phyloP scores from a whole-genome alignment of 164 flowering plant species.

The Protea cynaroides region DNA sequence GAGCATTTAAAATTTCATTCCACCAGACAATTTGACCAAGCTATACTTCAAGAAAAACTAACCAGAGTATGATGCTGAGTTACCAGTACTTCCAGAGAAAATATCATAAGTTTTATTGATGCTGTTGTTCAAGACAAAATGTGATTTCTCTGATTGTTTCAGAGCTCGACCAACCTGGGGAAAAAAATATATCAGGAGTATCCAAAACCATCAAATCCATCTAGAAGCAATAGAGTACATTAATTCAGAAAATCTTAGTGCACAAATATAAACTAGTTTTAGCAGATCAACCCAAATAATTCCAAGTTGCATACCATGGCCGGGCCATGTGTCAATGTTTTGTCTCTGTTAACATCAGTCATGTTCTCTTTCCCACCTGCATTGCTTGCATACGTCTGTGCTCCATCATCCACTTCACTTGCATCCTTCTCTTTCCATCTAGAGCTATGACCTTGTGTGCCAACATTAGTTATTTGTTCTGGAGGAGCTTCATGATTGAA shows the following conservation, averaged over 20 bases:
- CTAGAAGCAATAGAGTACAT: too few relatives aligned
- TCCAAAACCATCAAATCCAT: background rate
- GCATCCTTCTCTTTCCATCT: conserved; percentile 24
- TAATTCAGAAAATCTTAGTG: background rate
- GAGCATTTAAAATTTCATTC: too few relatives aligned
- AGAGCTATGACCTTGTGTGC: conserved; percentile 26
- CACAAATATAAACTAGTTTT: background rate
- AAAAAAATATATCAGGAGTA: background rate
- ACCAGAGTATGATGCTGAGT: conserved; percentile 29
- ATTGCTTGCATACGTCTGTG: conserved; percentile 8
- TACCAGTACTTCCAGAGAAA: conserved; percentile 17
- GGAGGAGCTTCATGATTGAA: conserved; percentile 59
- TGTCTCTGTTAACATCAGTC: conserved; percentile 9
- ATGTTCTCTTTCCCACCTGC: conserved; percentile 14
- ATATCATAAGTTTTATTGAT: conserved; percentile 9
- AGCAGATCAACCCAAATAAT: conserved; percentile 1
- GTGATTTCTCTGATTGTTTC: conserved; percentile 16
- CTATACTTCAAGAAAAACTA: conserved; percentile 14
- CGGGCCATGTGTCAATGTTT: conserved; percentile 19
- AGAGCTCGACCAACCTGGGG: conserved; percentile 31
- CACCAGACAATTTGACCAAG: background rate
- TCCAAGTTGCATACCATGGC: conserved; percentile 25
- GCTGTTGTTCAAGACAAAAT: conserved; percentile 7
- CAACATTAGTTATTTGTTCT: conserved; percentile 19
- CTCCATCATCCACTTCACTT: conserved; percentile 18